phyloP scores from a whole-genome alignment of 805 yeast genomes.

The Candida saitoana region DNA sequence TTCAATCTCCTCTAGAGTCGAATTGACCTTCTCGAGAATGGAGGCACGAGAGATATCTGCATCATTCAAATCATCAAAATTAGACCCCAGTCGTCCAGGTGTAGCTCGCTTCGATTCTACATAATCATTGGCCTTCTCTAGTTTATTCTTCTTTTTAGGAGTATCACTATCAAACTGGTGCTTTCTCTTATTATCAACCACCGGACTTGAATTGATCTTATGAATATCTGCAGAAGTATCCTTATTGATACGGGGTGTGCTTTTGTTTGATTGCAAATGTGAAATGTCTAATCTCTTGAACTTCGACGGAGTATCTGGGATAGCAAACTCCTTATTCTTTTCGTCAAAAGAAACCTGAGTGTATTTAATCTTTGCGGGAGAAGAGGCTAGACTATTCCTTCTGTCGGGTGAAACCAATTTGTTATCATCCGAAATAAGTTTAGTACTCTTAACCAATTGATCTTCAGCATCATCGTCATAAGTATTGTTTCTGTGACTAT shows the following conservation, averaged over 20 bases:
- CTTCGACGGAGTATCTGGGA: no score
- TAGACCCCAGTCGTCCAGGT: no score
- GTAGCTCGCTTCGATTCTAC: no score
- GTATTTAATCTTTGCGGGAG: not conserved
- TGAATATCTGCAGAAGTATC: not conserved
- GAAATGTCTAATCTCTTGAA: no score
- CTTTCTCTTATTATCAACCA: not conserved
- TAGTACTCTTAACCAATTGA: conserved; percentile 3
- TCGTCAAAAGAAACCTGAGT: no score
- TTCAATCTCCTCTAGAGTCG: conserved; percentile 17
- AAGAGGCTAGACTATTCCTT: not conserved
- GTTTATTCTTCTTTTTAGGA: no score
- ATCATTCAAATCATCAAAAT: no score
- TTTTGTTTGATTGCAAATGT: not conserved
- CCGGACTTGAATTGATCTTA: not conserved
- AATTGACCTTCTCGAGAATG: conserved; percentile 23
- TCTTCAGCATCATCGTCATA: no score
- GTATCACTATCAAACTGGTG: not conserved
- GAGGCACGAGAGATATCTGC: conserved; percentile 15
- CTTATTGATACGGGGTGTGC: no score
- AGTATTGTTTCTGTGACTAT: not conserved
- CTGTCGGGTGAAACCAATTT: not conserved
- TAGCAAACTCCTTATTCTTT: no score
- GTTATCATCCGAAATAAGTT: conserved; percentile 3
- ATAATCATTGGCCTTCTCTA: no score